Conservation (phyloP, 768 basidiomycete genomes). For the Suillus fuscotomentosus region DNA sequence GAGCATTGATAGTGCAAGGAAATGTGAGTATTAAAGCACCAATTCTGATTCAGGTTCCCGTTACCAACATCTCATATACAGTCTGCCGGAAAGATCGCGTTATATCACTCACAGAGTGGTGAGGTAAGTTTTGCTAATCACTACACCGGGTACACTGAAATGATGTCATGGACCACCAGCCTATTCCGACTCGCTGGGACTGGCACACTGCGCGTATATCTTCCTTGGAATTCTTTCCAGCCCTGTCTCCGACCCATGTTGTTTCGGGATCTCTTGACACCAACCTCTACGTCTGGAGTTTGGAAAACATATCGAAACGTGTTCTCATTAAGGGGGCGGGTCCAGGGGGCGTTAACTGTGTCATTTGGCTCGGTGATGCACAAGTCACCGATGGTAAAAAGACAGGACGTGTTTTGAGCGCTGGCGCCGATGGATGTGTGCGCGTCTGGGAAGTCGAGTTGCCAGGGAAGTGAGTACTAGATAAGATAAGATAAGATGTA, state of each 20-base stretch:
- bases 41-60: neutral
- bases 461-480: constrained; percentile 10
- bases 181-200: constrained; percentile 78
- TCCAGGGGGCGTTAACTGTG: constrained; percentile 80
- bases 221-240: constrained; percentile 44
- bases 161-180: constrained; percentile 19
- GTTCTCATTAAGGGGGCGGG: constrained; percentile 84
- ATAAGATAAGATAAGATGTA: neutral
- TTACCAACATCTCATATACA: constrained; percentile 27
- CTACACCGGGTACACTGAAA: neutral
- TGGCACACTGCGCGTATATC: constrained; percentile 83
- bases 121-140: neutral
- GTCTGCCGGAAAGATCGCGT: constrained; percentile 77
- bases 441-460: constrained; percentile 61
- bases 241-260: constrained; percentile 65
- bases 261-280: constrained; percentile 94
- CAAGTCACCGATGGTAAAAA: constrained; percentile 26
- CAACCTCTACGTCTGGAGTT: constrained; percentile 85
- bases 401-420: constrained; percentile 58
- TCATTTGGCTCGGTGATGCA: constrained; percentile 65
- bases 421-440: constrained; percentile 83
- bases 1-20: constrained; percentile 72
- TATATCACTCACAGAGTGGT: constrained; percentile 4
- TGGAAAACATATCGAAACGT: constrained; percentile 55
- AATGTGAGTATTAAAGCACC: constrained; percentile 58